phyloP scores from a whole-genome alignment of 2,329 filamentous ascomycete species.

The Ophiostoma tasmaniense region DNA sequence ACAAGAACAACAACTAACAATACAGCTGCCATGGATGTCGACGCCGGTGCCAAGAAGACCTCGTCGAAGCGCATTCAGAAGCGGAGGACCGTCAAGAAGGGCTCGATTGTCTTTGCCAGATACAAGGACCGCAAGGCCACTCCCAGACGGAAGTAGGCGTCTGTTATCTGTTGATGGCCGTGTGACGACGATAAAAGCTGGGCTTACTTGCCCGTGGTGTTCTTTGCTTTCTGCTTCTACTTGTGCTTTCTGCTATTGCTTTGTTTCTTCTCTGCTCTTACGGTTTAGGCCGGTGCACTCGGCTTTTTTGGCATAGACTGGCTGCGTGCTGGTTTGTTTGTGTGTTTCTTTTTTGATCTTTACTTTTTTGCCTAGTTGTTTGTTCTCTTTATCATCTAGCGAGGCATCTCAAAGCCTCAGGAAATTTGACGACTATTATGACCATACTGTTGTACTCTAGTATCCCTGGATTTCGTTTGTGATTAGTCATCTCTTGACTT shows the following conservation, averaged over 20 bases:
- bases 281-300: constrained; percentile 2
- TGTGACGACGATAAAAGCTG: background rate
- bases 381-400: background rate
- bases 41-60: constrained; percentile 35
- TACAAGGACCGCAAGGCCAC: constrained; percentile 44
- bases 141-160: constrained; percentile 31
- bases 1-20: background rate
- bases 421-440: constrained; percentile 14
- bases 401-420: background rate
- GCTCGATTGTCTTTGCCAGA: constrained; percentile 52
- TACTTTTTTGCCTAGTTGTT: background rate
- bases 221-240: background rate
- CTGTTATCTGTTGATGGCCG: background rate
- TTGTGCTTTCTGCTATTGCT: too few species aligned
- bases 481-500: background rate
- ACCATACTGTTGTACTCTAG: background rate
- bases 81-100: constrained; percentile 43
- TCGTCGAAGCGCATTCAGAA: constrained; percentile 49
- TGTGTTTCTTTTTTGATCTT: background rate
- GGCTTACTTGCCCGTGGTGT: background rate
- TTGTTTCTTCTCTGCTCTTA: background rate
- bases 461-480: background rate
- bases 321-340: constrained; percentile 1
- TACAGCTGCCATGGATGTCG: constrained; percentile 48
- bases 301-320: constrained; percentile 4